phyloP scores from a whole-genome alignment of 352 stramenopile species.

The Phytophthora colocasiae region DNA sequence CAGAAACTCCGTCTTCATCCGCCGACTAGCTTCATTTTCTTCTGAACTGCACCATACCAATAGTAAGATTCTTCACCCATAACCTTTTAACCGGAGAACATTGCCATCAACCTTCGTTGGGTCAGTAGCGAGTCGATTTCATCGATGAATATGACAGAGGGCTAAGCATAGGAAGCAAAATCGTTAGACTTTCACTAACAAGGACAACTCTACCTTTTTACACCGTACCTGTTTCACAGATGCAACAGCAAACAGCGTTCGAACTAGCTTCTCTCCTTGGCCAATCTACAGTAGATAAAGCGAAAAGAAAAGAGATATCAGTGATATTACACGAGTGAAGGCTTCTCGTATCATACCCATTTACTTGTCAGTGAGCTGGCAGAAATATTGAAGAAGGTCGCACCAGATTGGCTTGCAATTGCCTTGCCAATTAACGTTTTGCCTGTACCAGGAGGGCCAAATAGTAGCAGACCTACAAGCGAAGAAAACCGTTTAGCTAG shows the following conservation, averaged over 20 bases:
- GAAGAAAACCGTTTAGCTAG: not conserved
- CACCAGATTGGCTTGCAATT: constrained; percentile 97
- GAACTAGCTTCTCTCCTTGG: constrained; percentile 98
- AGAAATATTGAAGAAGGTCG: constrained; percentile 99
- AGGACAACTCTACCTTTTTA: too few species aligned
- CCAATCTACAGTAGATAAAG: constrained; percentile 85
- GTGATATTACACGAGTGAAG: not conserved
- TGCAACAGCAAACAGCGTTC: constrained; percentile 97
- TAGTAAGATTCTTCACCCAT: constrained; percentile 2
- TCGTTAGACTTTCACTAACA: too few species aligned
- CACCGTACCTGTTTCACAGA: constrained; percentile 83
- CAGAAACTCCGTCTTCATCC: constrained; percentile 99
- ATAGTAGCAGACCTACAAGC: constrained; percentile 92
- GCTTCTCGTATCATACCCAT: constrained; percentile 80
- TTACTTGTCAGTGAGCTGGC: constrained; percentile 99
- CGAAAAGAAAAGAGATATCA: constrained; percentile 1
- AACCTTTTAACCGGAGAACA: not conserved
- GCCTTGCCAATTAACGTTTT: constrained; percentile 99
- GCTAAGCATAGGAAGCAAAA: constrained; percentile 52
- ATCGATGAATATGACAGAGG: constrained; percentile 99
- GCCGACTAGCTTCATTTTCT: constrained; percentile 97
- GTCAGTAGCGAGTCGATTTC: constrained; percentile 99
- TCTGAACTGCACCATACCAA: constrained; percentile 67
- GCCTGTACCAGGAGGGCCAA: constrained; percentile 95
- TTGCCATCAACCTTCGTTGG: constrained; percentile 81